phyloP scores from a whole-genome alignment of 805 yeast species.

The Pichia californica region DNA sequence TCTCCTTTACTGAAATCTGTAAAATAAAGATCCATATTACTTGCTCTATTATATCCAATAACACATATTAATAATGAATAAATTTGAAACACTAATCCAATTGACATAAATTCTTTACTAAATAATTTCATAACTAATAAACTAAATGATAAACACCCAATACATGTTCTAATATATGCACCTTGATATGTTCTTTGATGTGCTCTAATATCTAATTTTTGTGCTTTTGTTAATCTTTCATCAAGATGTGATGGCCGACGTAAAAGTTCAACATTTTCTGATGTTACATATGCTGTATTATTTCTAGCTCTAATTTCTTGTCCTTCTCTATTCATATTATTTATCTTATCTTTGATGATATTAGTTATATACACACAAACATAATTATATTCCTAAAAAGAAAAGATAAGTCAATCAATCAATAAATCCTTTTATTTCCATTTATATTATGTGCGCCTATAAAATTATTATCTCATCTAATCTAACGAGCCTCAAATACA shows the following conservation, averaged over 20 bases:
- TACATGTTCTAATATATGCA: constrained; percentile 68
- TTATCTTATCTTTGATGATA: no score
- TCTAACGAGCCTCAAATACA: no score
- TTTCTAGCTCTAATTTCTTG: constrained; percentile 1
- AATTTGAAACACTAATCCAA: constrained; percentile 59
- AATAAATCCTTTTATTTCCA: no score
- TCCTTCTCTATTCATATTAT: not conserved
- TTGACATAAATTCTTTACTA: constrained; percentile 53
- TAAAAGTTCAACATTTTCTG: not conserved
- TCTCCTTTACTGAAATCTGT: constrained; percentile 20
- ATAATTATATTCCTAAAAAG: no score
- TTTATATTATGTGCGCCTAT: no score
- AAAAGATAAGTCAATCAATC: no score
- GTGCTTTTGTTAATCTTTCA: constrained; percentile 32
- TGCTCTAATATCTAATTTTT: constrained; percentile 51
- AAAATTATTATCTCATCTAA: no score
- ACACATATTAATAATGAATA: constrained; percentile 46
- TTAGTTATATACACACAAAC: no score
- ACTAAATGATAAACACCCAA: constrained; percentile 61
- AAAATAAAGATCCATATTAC: constrained; percentile 29
- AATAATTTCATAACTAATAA: constrained; percentile 60
- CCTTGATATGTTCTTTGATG: constrained; percentile 83
- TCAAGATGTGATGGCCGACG: constrained; percentile 30
- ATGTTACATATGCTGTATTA: not conserved
- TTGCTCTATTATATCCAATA: constrained; percentile 31